These are phyloP conservation scores for Protomyces arabidopsidicola DNA, from an alignment of 1,139 yeast genomes.

Conservation along the genomic window DNA sequence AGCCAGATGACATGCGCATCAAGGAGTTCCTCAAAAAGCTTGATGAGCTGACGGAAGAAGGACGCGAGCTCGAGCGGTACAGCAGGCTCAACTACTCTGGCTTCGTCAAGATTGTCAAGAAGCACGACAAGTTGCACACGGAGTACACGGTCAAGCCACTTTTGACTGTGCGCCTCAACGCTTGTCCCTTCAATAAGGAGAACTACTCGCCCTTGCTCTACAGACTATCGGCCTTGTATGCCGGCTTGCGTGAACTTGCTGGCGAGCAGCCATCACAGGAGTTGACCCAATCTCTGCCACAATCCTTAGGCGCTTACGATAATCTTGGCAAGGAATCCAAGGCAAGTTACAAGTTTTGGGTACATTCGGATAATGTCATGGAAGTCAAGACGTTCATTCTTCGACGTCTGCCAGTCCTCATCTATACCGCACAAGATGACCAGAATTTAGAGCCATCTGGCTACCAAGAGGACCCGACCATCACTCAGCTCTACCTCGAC, in stretches of 20 bases:
- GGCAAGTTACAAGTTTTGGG: conserved; percentile 87
- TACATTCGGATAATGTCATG: conserved; percentile 93
- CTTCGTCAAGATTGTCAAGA: conserved; percentile 86
- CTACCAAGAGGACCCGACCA: conserved; percentile 60
- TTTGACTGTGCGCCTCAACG: conserved; percentile 77
- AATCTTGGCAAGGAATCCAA: conserved; percentile 38
- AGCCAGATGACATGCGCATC: conserved; percentile 18
- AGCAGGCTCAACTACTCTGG: conserved; percentile 91
- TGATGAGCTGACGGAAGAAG: conserved; percentile 66
- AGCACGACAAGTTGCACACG: conserved; percentile 87
- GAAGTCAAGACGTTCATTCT: conserved; percentile 91
- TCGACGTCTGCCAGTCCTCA: conserved; percentile 86
- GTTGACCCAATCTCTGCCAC: conserved; percentile 12
- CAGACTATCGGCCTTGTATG: conserved; percentile 21
- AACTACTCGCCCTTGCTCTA: conserved; percentile 57
- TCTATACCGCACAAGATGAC: conserved; percentile 51
- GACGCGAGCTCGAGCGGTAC: conserved; percentile 84
- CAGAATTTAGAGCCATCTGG: conserved; percentile 41
- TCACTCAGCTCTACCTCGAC: conserved; percentile 85
- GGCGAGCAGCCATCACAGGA: conserved; percentile 8
- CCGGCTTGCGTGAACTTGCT: conserved; percentile 14
- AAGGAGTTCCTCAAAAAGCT: conserved; percentile 42
- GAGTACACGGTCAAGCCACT: conserved; percentile 82
- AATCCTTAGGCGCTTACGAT: conserved; percentile 15
- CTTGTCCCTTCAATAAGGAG: conserved; percentile 87